A percentile compares a stretch with the other conserved stretches of the same genome.
Evolutionary conservation across 148 eudicot species (phyloP).

Genomic region (Oxyria digyna): DNA sequence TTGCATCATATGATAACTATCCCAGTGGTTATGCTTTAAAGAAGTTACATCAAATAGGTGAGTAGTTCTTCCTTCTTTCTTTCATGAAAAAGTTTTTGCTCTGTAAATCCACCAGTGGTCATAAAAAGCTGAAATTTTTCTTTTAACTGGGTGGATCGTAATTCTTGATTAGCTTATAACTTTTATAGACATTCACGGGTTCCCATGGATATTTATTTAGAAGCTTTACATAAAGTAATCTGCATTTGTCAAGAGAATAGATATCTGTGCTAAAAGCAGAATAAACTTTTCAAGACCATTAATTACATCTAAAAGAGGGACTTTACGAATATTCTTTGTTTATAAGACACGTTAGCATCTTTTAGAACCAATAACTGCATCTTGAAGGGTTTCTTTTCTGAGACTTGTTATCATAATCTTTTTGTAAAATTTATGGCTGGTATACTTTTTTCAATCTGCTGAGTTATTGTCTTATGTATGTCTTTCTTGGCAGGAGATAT

Average conservation of each 20-base stretch:
- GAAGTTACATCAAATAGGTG: slow-evolving; percentile 58
- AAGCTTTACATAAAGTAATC: not conserved
- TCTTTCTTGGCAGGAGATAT: slow-evolving; percentile 30
- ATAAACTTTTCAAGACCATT: not conserved
- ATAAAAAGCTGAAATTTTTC: not conserved
- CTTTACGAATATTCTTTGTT: not conserved
- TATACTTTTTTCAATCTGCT: not conserved
- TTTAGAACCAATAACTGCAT: not conserved
- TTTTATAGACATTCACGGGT: not conserved
- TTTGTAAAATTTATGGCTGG: not conserved
- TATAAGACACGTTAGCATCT: not conserved
- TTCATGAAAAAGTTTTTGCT: not conserved
- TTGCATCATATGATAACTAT: slow-evolving; percentile 89
- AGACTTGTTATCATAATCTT: not conserved
- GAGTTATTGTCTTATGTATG: not conserved
- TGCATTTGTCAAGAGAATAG: not conserved
- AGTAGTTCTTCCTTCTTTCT: slow-evolving; percentile 16
- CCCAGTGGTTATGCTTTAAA: slow-evolving; percentile 83
- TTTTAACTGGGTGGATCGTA: not conserved
- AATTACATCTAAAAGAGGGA: not conserved
- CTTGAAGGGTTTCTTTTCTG: not conserved
- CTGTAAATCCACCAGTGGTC: not conserved
- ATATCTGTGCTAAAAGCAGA: not conserved
- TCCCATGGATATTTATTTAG: not conserved
- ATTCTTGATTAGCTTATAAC: not conserved